phyloP scores from a whole-genome alignment of 192 early-diverging fungal genomes.

The Anaeromyces robustus region DNA sequence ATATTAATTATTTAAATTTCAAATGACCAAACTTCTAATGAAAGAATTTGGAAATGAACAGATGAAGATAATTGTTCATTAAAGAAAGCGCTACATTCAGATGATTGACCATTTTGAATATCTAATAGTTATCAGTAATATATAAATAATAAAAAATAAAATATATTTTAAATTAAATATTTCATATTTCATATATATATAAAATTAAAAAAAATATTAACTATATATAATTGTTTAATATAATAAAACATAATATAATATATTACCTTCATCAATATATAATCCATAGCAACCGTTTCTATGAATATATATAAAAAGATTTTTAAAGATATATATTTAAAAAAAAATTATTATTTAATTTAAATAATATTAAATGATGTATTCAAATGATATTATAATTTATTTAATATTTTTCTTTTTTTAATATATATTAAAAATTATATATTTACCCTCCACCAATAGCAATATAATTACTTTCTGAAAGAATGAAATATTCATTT shows the following conservation, averaged over 20 bases:
- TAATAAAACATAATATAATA: too few relatives aligned
- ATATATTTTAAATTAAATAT: too few relatives aligned
- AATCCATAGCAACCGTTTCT: background rate
- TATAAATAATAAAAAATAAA: too few relatives aligned
- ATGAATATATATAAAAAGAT: background rate
- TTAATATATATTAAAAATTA: background rate
- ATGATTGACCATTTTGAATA: background rate
- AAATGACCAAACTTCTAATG: background rate
- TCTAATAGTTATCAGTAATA: too few relatives aligned
- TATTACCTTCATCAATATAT: background rate
- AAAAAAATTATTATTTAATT: too few relatives aligned
- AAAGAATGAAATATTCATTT: constrained; percentile 66
- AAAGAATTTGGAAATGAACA: background rate
- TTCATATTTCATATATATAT: too few relatives aligned
- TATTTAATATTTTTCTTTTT: too few relatives aligned
- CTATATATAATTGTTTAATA: too few relatives aligned
- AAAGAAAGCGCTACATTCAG: background rate
- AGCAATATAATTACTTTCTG: constrained; percentile 56
- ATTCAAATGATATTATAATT: too few relatives aligned
- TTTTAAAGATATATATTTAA: too few relatives aligned
- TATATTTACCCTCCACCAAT: constrained; percentile 51
- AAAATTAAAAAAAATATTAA: too few relatives aligned
- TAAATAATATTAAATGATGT: too few relatives aligned
- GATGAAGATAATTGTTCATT: background rate
- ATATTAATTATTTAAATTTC: background rate